These are phyloP conservation scores for Phanerochaete carnosa DNA, from an alignment of 768 basidiomycete species.

Conservation along the genomic window DNA sequence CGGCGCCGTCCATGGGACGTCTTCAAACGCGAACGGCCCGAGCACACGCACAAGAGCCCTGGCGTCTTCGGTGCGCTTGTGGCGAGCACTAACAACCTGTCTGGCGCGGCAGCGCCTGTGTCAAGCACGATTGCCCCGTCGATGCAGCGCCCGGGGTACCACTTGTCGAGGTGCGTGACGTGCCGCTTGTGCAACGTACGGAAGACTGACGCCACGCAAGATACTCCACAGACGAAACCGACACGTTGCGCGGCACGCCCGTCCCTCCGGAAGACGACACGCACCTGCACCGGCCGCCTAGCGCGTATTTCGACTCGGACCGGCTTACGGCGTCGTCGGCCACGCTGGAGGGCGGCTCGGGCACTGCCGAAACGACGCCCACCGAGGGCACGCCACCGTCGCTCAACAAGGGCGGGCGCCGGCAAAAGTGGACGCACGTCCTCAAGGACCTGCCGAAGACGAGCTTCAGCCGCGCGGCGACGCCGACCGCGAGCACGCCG, in stretches of 20 bases:
- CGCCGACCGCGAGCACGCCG: conserved; percentile 23
- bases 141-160: conserved; percentile 60
- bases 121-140: conserved; percentile 52
- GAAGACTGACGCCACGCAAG: not conserved
- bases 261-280: not conserved
- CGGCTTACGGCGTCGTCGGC: not conserved
- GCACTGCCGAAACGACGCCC: not conserved
- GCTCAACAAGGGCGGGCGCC: not conserved
- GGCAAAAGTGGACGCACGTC: conserved; percentile 33
- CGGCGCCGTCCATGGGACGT: not conserved
- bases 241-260: not conserved
- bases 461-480: conserved; percentile 21
- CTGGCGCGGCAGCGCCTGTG: conserved; percentile 56
- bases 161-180: conserved; percentile 50
- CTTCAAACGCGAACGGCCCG: not conserved
- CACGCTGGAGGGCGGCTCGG: not conserved
- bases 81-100: conserved; percentile 61
- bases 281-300: not conserved
- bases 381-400: not conserved
- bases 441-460: conserved; percentile 38
- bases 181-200: not conserved
- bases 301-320: conserved; percentile 6
- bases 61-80: conserved; percentile 74
- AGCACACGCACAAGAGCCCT: conserved; percentile 44
- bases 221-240: conserved; percentile 1